Base-by-base conservation (phyloP, 2,329 filamentous ascomycete genomes). In the Verticillium isaacii region DNA sequence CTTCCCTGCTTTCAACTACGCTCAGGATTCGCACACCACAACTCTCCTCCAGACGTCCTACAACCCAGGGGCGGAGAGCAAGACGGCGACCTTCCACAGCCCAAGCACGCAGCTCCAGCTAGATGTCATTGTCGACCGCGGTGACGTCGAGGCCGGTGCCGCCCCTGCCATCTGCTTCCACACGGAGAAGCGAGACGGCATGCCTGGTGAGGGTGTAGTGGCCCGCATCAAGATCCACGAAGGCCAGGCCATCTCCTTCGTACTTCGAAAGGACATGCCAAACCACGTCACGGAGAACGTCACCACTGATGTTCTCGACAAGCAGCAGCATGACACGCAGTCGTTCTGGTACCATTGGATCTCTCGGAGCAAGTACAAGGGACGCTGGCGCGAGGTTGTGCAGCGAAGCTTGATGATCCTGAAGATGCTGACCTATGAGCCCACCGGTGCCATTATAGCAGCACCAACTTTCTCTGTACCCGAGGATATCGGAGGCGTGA, bases 391-490 rank as follows among this genome's bases (percentile, higher is more conserved):
- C 60, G 89, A 92, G 72, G 86, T 90, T 2, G 88, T 93, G 6
- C 80, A 82, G 32, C 81, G 90, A 61, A 92, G 89, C 69, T 76
- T 93, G 58, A 84, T 93, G 78, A 86, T 92, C 60, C 74, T 93
- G 55, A 93, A 93, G 73, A 80, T 93, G 74, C 79, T 93, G 67
- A 92, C 89, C 0, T 93, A 88, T 67, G 90, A 93, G 69, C 90
- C 89, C 0, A 93, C 89, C 0, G 90, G 90, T 2, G 90, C 90
- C 9, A 92, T 93, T 58, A 82, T 92, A 37, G 90, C 90, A 1
- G 84, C 90, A 1, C 89, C 90, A 0, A 93, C 89, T 0, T 93
- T 93, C 68, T 92, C 89, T 0, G 82, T 93, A 1, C 90, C 90
- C 0, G 90, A 93, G 71, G 87, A 89, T 58, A 84, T 92, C 45